phyloP scores from a whole-genome alignment of 2,329 filamentous ascomycete genomes.

The Albifimbria verrucaria region DNA sequence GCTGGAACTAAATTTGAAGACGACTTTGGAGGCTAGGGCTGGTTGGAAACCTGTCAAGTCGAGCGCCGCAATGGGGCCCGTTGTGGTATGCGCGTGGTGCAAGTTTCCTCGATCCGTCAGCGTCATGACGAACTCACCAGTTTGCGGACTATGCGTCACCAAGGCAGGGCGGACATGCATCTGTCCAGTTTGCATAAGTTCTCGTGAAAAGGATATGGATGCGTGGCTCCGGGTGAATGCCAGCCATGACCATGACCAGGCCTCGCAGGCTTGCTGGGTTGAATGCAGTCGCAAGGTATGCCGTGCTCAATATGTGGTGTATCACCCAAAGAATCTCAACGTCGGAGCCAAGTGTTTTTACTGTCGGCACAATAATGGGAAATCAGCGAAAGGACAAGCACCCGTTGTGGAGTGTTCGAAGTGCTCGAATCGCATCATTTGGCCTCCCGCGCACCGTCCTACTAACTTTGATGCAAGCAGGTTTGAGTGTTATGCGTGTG shows the following conservation, averaged over 20 bases:
- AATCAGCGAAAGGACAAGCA: slow-evolving; percentile 17
- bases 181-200: slow-evolving; percentile 14
- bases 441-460: slow-evolving; percentile 40
- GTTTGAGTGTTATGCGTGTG: slow-evolving; percentile 42
- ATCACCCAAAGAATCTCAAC: slow-evolving; percentile 35
- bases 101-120: slow-evolving; percentile 47
- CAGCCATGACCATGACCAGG: slow-evolving; percentile 23
- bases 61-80: slow-evolving; percentile 37
- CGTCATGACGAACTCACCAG: slow-evolving; percentile 37
- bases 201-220: slow-evolving; percentile 19
- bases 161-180: slow-evolving; percentile 10
- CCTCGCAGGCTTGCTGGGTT: slow-evolving; percentile 38
- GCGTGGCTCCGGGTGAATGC: slow-evolving; percentile 23
- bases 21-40: slow-evolving; percentile 37
- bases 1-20: slow-evolving; percentile 42
- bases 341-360: slow-evolving; percentile 47
- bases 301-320: slow-evolving; percentile 48
- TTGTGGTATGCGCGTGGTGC: slow-evolving; percentile 37
- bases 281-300: slow-evolving; percentile 42
- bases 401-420: slow-evolving; percentile 41
- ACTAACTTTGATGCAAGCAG: slow-evolving; percentile 19
- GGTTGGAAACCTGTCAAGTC: slow-evolving; percentile 45
- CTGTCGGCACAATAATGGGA: slow-evolving; percentile 31
- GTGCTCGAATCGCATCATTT: slow-evolving; percentile 45
- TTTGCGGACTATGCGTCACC: slow-evolving; percentile 40